Evolutionary conservation across 345 rosid genomes (phyloP).

Genomic region (Citrus trifoliata): DNA sequence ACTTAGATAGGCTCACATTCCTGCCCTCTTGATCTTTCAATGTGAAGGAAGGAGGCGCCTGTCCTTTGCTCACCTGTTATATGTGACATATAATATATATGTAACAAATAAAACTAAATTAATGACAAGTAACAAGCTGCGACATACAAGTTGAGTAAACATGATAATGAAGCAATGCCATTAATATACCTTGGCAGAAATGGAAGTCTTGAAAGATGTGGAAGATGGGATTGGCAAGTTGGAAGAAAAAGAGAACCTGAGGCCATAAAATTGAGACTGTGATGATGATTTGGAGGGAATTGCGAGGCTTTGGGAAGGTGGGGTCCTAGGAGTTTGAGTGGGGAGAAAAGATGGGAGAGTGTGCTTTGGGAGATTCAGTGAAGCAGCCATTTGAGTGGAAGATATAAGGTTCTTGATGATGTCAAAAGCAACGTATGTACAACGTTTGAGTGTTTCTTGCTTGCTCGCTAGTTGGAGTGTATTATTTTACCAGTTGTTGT

Average conservation of each 20-base stretch:
- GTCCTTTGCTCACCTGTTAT: constrained; percentile 70
- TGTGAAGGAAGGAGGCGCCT: constrained; percentile 72
- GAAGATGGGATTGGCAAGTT: constrained; percentile 32
- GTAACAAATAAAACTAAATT: background rate
- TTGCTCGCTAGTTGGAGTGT: background rate
- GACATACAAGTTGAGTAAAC: background rate
- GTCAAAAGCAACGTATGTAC: background rate
- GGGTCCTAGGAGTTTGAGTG: constrained; percentile 28
- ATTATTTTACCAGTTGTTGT: background rate
- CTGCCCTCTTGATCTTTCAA: constrained; percentile 92
- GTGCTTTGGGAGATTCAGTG: constrained; percentile 40
- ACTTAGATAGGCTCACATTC: constrained; percentile 61
- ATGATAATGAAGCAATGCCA: constrained; percentile 22
- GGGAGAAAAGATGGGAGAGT: constrained; percentile 29
- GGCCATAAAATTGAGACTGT: constrained; percentile 67
- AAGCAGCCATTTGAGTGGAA: constrained; percentile 40
- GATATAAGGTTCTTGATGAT: background rate
- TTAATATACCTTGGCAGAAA: constrained; percentile 73
- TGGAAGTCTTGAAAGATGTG: constrained; percentile 30
- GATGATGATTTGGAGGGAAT: constrained; percentile 49
- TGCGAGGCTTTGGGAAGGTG: constrained; percentile 24
- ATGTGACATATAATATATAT: background rate
- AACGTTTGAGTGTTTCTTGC: too few species aligned
- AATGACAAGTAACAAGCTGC: background rate
- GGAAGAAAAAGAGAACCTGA: constrained; percentile 44